phyloP scores from a whole-genome alignment of 345 rosid species.

The Hypericum perforatum region DNA sequence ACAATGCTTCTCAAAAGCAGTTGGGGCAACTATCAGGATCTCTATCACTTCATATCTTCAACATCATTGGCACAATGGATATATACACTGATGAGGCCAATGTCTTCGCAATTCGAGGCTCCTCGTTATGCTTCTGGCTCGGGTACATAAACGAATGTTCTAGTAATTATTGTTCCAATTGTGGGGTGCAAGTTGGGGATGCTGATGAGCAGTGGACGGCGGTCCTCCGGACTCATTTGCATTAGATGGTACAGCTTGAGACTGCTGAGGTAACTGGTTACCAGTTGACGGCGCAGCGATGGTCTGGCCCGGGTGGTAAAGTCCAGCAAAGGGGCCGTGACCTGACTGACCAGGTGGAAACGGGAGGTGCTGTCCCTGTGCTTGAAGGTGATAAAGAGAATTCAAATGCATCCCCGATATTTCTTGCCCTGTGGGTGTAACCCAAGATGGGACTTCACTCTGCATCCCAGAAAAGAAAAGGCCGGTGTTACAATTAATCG shows the following conservation, averaged over 20 bases:
- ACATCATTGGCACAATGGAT: conserved; percentile 22
- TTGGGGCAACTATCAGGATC: neutral
- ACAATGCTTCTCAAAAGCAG: too few relatives aligned
- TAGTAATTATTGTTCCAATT: conserved; percentile 40
- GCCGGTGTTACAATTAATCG: too few relatives aligned
- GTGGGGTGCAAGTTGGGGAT: conserved; percentile 37
- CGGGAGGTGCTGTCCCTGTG: conserved; percentile 56
- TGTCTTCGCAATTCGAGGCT: neutral
- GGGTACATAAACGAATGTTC: conserved; percentile 5
- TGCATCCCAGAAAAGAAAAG: conserved; percentile 14
- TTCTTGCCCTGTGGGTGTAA: conserved; percentile 52
- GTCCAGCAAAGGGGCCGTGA: conserved; percentile 46
- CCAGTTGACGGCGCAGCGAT: conserved; percentile 35
- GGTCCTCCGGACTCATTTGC: conserved; percentile 31
- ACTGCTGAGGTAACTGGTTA: conserved; percentile 42
- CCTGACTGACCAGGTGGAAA: conserved; percentile 55
- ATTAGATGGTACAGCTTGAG: conserved; percentile 28
- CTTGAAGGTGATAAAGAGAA: conserved; percentile 44
- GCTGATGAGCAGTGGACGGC: conserved; percentile 42
- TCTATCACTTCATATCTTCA: conserved; percentile 9
- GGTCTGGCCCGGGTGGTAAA: conserved; percentile 47
- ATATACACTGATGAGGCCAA: conserved; percentile 52
- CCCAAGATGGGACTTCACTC: conserved; percentile 60
- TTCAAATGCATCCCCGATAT: conserved; percentile 48
- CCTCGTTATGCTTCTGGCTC: conserved; percentile 3